phyloP scores from a whole-genome alignment of 1,284 basidiomycete species.

The Malassezia obtusa region DNA sequence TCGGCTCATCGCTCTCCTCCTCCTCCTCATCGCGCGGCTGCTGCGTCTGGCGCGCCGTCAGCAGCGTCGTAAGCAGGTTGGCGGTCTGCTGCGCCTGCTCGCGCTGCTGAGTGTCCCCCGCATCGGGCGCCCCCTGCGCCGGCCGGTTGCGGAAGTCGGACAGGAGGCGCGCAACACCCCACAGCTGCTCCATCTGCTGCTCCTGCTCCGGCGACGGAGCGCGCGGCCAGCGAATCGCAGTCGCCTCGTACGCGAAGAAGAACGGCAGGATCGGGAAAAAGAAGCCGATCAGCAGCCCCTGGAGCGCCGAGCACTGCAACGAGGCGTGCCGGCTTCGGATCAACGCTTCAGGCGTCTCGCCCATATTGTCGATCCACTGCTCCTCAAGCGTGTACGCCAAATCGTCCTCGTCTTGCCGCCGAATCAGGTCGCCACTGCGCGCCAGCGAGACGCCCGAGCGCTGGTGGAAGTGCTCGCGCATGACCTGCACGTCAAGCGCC shows the following conservation, averaged over 20 bases:
- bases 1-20: neutral
- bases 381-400: conserved; percentile 18
- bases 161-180: neutral
- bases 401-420: conserved; percentile 17
- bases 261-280: conserved; percentile 22
- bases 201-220: neutral
- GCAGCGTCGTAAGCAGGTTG: neutral
- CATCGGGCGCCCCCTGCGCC: neutral
- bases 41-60: neutral
- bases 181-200: neutral
- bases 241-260: conserved; percentile 13
- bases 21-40: neutral
- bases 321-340: neutral
- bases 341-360: conserved; percentile 3
- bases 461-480: conserved; percentile 20
- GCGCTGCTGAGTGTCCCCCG: neutral
- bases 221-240: neutral
- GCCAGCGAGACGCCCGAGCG: conserved; percentile 1
- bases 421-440: conserved; percentile 17
- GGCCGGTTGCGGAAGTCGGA: neutral
- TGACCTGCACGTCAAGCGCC: conserved; percentile 16
- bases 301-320: neutral
- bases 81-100: neutral
- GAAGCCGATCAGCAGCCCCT: conserved; percentile 19
- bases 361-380: conserved; percentile 23